Base-by-base conservation (phyloP, 208 protist species). In the Leishmania mexicana region DNA sequence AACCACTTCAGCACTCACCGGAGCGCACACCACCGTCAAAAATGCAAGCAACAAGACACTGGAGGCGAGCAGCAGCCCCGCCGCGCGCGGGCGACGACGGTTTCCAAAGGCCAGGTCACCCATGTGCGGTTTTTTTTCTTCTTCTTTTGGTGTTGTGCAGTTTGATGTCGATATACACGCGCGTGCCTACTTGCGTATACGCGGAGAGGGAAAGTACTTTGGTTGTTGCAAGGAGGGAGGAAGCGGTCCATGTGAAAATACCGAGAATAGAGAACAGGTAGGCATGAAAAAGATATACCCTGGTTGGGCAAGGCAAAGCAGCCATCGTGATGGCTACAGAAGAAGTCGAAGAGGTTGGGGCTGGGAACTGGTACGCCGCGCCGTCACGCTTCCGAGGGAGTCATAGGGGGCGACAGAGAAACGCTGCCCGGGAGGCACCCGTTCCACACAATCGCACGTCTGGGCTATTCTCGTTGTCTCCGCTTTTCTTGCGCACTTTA, bases 1-100 rank as follows among this genome's bases (percentile, higher is more conserved):
- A 6, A 77, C 15, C 13, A 78, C 4, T 8, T 83, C 72, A 4
- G 68, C 83, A n/a, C 51, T 51, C 13, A 31, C 79, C 8, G 47
- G 19, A 28, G 76, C 38, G 47, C 75, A 47, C 2, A 81, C 2
- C 35, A 80, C 21, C 1, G 75, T 47, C 17, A 72, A 6, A 28
- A 47, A 70, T 21, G 54, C 11, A 2, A 74, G 28, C 45, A 78
- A 28, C 42, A 85, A 24, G 4, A 54, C 8, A n/a, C 35, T 31
- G 28, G 40, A 7, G 5, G 57, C 53, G 42, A 53, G 64, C 38
- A 57, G 38, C 47, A n/a, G 38, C 2, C 31, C 53, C 40, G 60
- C 65, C 21, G 1, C 11, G 54, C 54, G 45, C 31, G 21, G 35
- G 19, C 68, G 42, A 21, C 45, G 10, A 3, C 70, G 15, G 24